phyloP scores from a whole-genome alignment of 2,329 filamentous ascomycete species.

The Sclerotinia minor region DNA sequence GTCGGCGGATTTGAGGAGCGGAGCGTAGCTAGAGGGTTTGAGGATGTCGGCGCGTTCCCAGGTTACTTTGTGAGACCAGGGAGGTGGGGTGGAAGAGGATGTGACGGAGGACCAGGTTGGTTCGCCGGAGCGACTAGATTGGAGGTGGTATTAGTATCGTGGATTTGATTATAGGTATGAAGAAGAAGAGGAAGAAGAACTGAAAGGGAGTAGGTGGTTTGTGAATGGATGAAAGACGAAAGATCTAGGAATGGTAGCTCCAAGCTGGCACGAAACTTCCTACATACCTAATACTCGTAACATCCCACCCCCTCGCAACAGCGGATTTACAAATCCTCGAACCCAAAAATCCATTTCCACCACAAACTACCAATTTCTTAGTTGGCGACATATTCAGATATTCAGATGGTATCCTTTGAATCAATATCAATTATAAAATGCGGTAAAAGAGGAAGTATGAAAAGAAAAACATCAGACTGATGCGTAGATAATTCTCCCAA shows the following conservation, averaged over 20 bases:
- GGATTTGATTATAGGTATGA: background rate
- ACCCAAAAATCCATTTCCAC: constrained; percentile 90
- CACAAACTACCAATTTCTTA: constrained; percentile 86
- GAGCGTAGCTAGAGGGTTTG: constrained; percentile 75
- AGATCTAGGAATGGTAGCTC: background rate
- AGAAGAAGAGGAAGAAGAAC: background rate
- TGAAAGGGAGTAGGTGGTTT: constrained; percentile 37
- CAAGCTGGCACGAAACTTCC: background rate
- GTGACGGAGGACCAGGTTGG: constrained; percentile 82
- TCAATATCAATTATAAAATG: background rate
- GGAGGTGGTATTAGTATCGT: background rate
- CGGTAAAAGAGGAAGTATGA: background rate
- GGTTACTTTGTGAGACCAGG: constrained; percentile 79
- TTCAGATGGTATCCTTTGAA: too few relatives aligned
- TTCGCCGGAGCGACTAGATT: constrained; percentile 77
- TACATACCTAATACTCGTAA: constrained; percentile 82
- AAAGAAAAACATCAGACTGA: background rate
- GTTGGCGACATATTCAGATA: constrained; percentile 39
- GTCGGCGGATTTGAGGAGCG: constrained; percentile 73
- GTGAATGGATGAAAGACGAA: background rate
- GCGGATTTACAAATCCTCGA: constrained; percentile 88
- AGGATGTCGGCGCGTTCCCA: constrained; percentile 80
- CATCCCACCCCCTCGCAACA: constrained; percentile 82
- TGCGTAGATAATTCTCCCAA: background rate
- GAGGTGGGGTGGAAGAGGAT: constrained; percentile 63